A percentile compares a stretch with the other conserved stretches of the same genome.
Evolutionary conservation across 768 basidiomycete species (phyloP).

Genomic region (Suillus hirtellus): DNA sequence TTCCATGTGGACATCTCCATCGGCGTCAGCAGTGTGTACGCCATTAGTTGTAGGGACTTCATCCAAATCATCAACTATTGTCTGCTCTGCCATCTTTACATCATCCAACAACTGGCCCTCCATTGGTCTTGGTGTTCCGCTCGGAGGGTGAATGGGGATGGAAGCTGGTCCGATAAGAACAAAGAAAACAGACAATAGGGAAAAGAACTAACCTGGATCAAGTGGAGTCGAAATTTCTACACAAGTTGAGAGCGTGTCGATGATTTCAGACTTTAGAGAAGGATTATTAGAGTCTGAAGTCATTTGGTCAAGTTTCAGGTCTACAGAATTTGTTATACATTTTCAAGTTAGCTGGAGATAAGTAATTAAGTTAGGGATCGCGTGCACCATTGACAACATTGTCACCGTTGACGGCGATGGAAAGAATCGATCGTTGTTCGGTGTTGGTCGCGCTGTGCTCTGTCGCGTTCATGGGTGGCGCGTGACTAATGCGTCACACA

Average conservation of each 20-base stretch:
- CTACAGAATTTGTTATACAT: constrained; percentile 27
- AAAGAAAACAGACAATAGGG: constrained; percentile 20
- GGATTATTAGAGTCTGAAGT: constrained; percentile 39
- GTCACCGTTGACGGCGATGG: constrained; percentile 16
- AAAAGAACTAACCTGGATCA: constrained; percentile 50
- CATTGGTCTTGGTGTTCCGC: constrained; percentile 49
- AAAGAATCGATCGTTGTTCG: constrained; percentile 26
- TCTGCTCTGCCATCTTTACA: constrained; percentile 57
- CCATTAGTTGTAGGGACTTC: constrained; percentile 14
- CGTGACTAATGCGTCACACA: constrained; percentile 68
- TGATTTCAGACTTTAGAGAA: constrained; percentile 45
- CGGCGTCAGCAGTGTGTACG: constrained; percentile 21
- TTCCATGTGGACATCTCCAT: constrained; percentile 35
- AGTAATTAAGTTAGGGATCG: constrained; percentile 31
- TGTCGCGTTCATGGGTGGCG: constrained; percentile 64
- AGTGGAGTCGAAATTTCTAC: constrained; percentile 34
- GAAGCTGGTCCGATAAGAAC: constrained; percentile 39
- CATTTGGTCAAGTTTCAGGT: constrained; percentile 7
- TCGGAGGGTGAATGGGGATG: constrained; percentile 44
- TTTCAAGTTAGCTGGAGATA: constrained; percentile 40
- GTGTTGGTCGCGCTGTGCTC: constrained; percentile 33
- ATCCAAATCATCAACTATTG: constrained; percentile 20
- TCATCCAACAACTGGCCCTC: constrained; percentile 49
- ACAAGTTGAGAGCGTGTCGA: constrained; percentile 44
- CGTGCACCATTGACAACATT: constrained; percentile 41